These are phyloP conservation scores for Cordyceps tenuipes DNA, from an alignment of 2,329 filamentous ascomycete genomes.

Conservation along the genomic window DNA sequence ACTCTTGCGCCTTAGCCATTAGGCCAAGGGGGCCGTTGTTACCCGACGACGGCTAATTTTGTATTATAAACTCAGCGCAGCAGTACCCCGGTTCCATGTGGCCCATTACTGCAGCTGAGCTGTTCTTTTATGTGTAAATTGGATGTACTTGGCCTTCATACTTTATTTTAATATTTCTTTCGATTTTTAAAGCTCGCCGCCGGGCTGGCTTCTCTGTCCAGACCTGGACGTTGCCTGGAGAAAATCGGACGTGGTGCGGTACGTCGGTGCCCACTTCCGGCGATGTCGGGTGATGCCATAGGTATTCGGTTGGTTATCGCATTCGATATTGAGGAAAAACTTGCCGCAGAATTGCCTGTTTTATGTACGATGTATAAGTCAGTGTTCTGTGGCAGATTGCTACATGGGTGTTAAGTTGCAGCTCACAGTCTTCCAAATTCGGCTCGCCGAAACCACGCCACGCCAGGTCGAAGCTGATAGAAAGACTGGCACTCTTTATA, in stretches of 20 bases:
- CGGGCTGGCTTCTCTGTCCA: not conserved
- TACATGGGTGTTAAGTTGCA: not conserved
- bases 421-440: not conserved
- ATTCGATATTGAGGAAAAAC: too few relatives aligned
- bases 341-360: too few relatives aligned
- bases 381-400: too few relatives aligned
- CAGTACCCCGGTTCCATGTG: not conserved
- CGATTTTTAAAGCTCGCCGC: not conserved
- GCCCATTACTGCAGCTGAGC: too few relatives aligned
- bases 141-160: too few relatives aligned
- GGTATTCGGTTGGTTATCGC: not conserved
- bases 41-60: not conserved
- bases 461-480: not conserved
- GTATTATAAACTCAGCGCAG: not conserved
- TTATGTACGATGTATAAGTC: too few relatives aligned
- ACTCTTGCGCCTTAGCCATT: conserved; percentile 13
- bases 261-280: too few relatives aligned
- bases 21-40: conserved; percentile 12
- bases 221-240: not conserved
- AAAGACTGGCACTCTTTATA: not conserved
- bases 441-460: not conserved
- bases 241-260: too few relatives aligned
- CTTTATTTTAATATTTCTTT: not conserved
- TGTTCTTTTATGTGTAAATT: not conserved
- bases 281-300: too few relatives aligned